A percentile compares a stretch with the other conserved stretches of the same genome.
Conservation (phyloP, 768 basidiomycete genomes). For the Trametes elegans region DNA sequence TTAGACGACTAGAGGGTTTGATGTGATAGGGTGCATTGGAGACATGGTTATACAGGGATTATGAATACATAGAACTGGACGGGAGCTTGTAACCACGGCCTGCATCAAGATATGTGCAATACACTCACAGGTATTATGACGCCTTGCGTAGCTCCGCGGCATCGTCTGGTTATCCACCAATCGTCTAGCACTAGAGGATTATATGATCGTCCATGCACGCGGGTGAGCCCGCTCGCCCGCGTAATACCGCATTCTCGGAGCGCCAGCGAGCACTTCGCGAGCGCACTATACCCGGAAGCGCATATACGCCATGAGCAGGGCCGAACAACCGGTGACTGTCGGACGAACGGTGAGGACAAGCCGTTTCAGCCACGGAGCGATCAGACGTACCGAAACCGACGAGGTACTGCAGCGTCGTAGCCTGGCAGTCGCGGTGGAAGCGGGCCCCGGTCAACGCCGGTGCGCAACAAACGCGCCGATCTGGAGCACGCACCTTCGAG, state of each 20-base stretch:
- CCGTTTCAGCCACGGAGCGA: neutral
- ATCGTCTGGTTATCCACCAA: neutral
- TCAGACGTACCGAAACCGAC: conserved; percentile 77
- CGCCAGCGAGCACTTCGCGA: neutral
- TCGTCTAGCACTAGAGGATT: neutral
- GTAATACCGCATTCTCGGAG: neutral
- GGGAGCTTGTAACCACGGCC: neutral
- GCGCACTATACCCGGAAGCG: conserved; percentile 53
- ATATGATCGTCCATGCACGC: neutral
- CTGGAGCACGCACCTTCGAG: conserved; percentile 68
- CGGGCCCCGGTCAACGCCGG: no score
- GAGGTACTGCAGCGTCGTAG: conserved; percentile 82
- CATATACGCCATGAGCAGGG: conserved; percentile 84
- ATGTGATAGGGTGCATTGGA: neutral
- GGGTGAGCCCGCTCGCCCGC: conserved; percentile 11
- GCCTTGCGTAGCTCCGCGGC: neutral
- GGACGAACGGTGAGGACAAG: neutral
- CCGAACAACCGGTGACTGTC: conserved; percentile 83
- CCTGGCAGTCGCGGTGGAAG: no score
- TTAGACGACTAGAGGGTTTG: conserved; percentile 47
- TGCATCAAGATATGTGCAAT: neutral
- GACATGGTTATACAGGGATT: conserved; percentile 15
- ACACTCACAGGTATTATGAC: conserved; percentile 17
- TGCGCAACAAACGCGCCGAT: no score
- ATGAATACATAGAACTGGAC: conserved; percentile 16